A percentile compares a stretch with the other conserved stretches of the same genome.
Evolutionary conservation across 768 basidiomycete species (phyloP).

Genomic region (Russula ochroleuca): DNA sequence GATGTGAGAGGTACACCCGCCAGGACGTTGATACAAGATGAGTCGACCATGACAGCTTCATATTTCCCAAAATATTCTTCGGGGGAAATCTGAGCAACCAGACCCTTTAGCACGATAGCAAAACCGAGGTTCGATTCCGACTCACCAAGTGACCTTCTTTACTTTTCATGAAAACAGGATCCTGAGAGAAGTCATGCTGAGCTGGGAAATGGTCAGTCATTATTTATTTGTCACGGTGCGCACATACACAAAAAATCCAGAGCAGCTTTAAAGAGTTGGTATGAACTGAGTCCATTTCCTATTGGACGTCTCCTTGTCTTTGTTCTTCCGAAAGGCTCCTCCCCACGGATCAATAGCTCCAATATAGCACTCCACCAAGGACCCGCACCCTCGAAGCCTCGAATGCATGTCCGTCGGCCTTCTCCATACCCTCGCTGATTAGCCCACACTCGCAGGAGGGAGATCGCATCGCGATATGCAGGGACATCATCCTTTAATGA

Average conservation of each 20-base stretch:
- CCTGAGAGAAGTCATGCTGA: constrained; percentile 59
- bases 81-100: constrained; percentile 46
- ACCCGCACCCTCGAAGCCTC: constrained; percentile 67
- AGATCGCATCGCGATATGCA: constrained; percentile 67
- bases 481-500: constrained; percentile 46
- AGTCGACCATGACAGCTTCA: constrained; percentile 70
- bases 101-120: not conserved
- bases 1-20: constrained; percentile 72
- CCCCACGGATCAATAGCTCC: constrained; percentile 59
- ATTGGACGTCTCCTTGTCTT: constrained; percentile 48
- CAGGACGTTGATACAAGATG: constrained; percentile 72
- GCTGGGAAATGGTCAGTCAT: constrained; percentile 40
- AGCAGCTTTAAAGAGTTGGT: constrained; percentile 83
- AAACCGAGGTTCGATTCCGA: not conserved
- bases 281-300: constrained; percentile 81
- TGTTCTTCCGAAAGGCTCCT: constrained; percentile 42
- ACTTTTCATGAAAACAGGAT: constrained; percentile 56
- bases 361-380: constrained; percentile 66
- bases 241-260: constrained; percentile 76
- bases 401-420: constrained; percentile 51
- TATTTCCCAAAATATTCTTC: constrained; percentile 52
- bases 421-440: constrained; percentile 75
- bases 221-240: not conserved
- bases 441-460: constrained; percentile 86
- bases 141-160: constrained; percentile 52